These are phyloP conservation scores for Populus pruinosa DNA, from an alignment of 345 rosid species.

Conservation along the genomic window DNA sequence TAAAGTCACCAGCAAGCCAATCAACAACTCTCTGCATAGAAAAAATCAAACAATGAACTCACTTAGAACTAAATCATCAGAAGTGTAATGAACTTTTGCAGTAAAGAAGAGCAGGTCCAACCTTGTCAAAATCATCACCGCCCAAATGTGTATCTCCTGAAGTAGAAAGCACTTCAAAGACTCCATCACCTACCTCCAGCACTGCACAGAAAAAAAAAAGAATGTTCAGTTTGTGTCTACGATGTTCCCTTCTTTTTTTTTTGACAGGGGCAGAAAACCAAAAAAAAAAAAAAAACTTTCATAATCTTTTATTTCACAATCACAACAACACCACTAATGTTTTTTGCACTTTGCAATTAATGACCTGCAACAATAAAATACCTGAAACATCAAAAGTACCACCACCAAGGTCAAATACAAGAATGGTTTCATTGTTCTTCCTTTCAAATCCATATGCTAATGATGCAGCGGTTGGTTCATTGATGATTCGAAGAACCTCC, in stretches of 20 bases:
- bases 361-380: slow-evolving; percentile 12
- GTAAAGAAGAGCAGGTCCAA: slow-evolving; percentile 10
- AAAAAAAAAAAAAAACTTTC: background rate
- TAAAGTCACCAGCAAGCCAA: slow-evolving; percentile 79
- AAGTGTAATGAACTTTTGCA: background rate
- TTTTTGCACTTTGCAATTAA: background rate
- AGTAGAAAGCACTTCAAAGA: slow-evolving; percentile 95
- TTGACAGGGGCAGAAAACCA: background rate
- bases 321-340: background rate
- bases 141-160: slow-evolving; percentile 99
- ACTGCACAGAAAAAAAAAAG: slow-evolving; percentile 34
- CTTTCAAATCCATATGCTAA: slow-evolving; percentile 96
- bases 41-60: background rate
- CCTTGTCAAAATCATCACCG: slow-evolving; percentile 99
- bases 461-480: slow-evolving; percentile 97
- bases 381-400: slow-evolving; percentile 99
- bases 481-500: slow-evolving; percentile 73
- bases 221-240: background rate
- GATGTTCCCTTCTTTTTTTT: background rate
- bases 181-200: slow-evolving; percentile 99
- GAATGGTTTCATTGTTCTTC: slow-evolving; percentile 90
- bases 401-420: slow-evolving; percentile 99
- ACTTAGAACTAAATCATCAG: background rate
- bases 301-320: background rate
- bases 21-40: slow-evolving; percentile 80